These are phyloP conservation scores for Penstemon newberryi DNA, from an alignment of 257 asterid genomes.

Conservation along the genomic window DNA sequence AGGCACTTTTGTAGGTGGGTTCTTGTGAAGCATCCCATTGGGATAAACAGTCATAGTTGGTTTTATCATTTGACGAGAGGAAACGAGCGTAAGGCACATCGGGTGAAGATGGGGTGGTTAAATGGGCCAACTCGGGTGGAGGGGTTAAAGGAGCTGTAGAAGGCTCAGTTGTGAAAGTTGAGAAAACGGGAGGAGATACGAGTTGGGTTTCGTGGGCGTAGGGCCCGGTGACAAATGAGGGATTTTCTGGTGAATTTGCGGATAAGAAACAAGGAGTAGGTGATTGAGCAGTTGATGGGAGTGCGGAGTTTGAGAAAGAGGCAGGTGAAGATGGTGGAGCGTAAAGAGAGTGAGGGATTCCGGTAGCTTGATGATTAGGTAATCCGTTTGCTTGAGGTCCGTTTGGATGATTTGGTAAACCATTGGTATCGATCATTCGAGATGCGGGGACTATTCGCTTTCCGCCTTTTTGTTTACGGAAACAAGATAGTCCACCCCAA, in stretches of 20 bases:
- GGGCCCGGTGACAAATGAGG: conserved; percentile 77
- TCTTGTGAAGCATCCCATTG: conserved; percentile 54
- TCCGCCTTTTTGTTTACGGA: conserved; percentile 78
- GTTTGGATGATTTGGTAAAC: conserved; percentile 52
- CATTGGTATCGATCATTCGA: conserved; percentile 61
- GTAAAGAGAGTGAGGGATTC: conserved; percentile 43
- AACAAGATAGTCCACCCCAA: conserved; percentile 73
- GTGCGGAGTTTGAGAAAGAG: conserved; percentile 70
- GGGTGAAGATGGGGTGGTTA: conserved; percentile 93
- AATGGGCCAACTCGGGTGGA: conserved; percentile 80
- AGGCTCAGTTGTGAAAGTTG: conserved; percentile 87
- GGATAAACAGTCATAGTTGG: conserved; percentile 38
- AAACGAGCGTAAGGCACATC: conserved; percentile 86
- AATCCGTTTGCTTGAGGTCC: conserved; percentile 61
- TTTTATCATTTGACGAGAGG: conserved; percentile 55
- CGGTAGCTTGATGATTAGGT: conserved; percentile 62
- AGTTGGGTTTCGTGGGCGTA: conserved; percentile 82
- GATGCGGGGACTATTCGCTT: conserved; percentile 79
- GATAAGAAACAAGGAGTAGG: conserved; percentile 68
- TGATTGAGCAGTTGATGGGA: conserved; percentile 79
- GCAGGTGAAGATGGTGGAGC: conserved; percentile 95
- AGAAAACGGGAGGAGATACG: conserved; percentile 88
- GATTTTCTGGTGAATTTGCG: conserved; percentile 73
- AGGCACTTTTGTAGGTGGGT: conserved; percentile 26
- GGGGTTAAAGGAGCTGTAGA: conserved; percentile 90